phyloP scores from a whole-genome alignment of 1,284 basidiomycete genomes.

The Ustilago loliicola region DNA sequence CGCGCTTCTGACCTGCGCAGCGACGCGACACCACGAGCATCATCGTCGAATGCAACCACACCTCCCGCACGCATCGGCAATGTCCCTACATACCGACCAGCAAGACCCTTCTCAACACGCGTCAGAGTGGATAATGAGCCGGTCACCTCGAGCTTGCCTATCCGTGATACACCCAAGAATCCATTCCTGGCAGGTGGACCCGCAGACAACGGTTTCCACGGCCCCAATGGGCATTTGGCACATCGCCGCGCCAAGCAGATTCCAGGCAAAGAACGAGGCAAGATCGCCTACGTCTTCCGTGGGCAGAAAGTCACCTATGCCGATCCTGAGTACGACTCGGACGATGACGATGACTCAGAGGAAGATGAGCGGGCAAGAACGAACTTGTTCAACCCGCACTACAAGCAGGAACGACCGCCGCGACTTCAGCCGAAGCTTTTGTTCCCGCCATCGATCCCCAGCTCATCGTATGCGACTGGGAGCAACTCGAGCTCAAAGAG shows the following conservation, averaged over 20 bases:
- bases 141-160: slow-evolving; percentile 23
- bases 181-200: slow-evolving; percentile 68
- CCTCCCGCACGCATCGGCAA: slow-evolving; percentile 6
- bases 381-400: slow-evolving; percentile 36
- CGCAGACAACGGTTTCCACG: slow-evolving; percentile 61
- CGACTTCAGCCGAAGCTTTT: slow-evolving; percentile 48
- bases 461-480: not conserved
- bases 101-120: slow-evolving; percentile 29
- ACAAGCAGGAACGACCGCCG: slow-evolving; percentile 33
- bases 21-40: slow-evolving; percentile 23
- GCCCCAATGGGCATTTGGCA: slow-evolving; percentile 43
- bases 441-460: slow-evolving; percentile 31
- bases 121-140: slow-evolving; percentile 35
- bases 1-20: not conserved
- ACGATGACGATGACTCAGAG: slow-evolving; percentile 53
- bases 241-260: slow-evolving; percentile 35
- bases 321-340: slow-evolving; percentile 57
- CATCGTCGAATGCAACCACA: slow-evolving; percentile 19
- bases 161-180: slow-evolving; percentile 64
- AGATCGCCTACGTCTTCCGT: slow-evolving; percentile 62
- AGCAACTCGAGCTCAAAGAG: not conserved
- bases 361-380: slow-evolving; percentile 24
- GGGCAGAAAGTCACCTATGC: slow-evolving; percentile 58
- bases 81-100: slow-evolving; percentile 17
- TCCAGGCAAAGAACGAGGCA: slow-evolving; percentile 50